Evolutionary conservation across 305 asterid genomes (phyloP).

Genomic region (Coffea humblotiana): DNA sequence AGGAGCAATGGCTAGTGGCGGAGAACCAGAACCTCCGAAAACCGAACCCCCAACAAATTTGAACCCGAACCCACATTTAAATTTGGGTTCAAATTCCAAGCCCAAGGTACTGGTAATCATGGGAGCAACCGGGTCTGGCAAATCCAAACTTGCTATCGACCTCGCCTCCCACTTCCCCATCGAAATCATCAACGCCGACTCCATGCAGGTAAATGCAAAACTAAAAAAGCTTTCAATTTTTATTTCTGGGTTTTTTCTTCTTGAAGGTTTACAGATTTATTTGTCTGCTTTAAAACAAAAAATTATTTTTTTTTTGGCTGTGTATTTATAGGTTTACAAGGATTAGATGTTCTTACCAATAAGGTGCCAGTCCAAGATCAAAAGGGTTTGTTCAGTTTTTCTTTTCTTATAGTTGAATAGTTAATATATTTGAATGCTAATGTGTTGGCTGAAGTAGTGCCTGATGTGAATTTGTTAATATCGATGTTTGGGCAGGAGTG

Average conservation of each 20-base stretch:
- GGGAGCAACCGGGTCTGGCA: slow-evolving; percentile 93
- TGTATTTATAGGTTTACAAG: slow-evolving; percentile 52
- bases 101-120: slow-evolving; percentile 71
- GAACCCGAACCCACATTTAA: slow-evolving; percentile 2
- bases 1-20: slow-evolving; percentile 8
- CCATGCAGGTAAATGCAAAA: slow-evolving; percentile 68
- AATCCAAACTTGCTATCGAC: slow-evolving; percentile 87
- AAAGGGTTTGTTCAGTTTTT: slow-evolving; percentile 49
- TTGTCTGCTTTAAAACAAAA: not conserved
- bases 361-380: slow-evolving; percentile 73
- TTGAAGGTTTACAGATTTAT: not conserved
- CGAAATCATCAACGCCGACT: slow-evolving; percentile 88
- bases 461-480: slow-evolving; percentile 6
- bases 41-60: not conserved
- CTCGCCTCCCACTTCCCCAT: slow-evolving; percentile 71
- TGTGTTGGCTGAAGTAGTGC: slow-evolving; percentile 7
- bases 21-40: not conserved
- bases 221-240: not conserved
- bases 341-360: slow-evolving; percentile 86
- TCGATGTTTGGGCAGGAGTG: slow-evolving; percentile 55
- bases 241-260: not conserved
- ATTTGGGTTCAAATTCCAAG: slow-evolving; percentile 42
- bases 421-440: not conserved
- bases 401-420: not conserved
- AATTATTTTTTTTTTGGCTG: not conserved